Evolutionary conservation across 2,329 filamentous ascomycete species (phyloP).

Genomic region (Sporothrix mexicana): DNA sequence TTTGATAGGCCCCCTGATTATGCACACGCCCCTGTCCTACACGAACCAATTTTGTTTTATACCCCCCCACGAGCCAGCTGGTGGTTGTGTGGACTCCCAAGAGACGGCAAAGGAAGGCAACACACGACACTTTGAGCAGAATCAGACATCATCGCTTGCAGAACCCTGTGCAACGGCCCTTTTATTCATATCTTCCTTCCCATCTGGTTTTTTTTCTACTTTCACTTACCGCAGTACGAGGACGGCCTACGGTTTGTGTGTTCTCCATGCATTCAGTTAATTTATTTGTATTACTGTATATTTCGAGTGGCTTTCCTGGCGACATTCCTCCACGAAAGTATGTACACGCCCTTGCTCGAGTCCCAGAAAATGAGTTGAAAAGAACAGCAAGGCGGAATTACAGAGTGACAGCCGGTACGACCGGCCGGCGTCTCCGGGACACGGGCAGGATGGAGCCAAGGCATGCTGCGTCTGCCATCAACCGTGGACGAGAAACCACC

Average conservation of each 20-base stretch:
- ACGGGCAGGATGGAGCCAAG: background rate
- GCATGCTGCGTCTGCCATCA: background rate
- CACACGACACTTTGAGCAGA: background rate
- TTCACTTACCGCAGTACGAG: background rate
- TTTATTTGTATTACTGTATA: too few relatives aligned
- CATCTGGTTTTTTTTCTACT: conserved; percentile 13
- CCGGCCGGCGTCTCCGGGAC: conserved; percentile 20
- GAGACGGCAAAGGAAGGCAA: background rate
- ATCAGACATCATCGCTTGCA: background rate
- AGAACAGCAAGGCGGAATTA: background rate
- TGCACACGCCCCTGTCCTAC: background rate
- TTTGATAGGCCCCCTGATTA: background rate
- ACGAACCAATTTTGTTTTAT: too few relatives aligned
- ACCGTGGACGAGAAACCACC: background rate
- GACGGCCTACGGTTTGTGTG: too few relatives aligned
- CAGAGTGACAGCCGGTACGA: conserved; percentile 1
- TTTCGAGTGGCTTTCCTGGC: background rate
- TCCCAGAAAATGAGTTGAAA: background rate
- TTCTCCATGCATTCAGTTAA: too few relatives aligned
- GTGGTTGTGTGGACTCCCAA: background rate
- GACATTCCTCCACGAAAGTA: background rate
- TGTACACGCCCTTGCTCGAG: conserved; percentile 7
- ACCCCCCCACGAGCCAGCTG: too few relatives aligned
- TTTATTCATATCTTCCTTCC: background rate
- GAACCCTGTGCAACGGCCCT: background rate